phyloP scores from a whole-genome alignment of 176 grass and related monocot genomes.

The Musa schizocarpa region DNA sequence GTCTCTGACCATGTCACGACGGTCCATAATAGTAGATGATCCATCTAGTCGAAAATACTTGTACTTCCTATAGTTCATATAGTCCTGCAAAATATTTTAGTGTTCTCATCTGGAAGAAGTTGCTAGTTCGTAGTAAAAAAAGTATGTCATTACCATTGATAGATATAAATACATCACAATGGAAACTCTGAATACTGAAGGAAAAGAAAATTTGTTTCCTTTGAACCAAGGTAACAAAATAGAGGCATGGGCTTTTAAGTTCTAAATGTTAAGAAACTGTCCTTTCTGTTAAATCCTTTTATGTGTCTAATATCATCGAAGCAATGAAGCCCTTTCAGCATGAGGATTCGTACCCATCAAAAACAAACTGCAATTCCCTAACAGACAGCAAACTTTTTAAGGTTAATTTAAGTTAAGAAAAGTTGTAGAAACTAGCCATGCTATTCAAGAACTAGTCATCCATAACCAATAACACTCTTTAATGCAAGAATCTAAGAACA shows the following conservation, averaged over 20 bases:
- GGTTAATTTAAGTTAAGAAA: too few relatives aligned
- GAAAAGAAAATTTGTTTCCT: not conserved
- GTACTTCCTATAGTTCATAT: constrained; percentile 99
- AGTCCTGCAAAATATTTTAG: constrained; percentile 56
- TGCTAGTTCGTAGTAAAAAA: not conserved
- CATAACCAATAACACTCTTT: not conserved
- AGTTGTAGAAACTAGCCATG: too few relatives aligned
- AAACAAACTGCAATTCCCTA: too few relatives aligned
- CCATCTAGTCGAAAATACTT: constrained; percentile 97
- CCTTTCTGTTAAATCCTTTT: not conserved
- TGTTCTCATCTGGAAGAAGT: not conserved
- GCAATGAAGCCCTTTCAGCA: not conserved
- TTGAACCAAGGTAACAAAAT: not conserved
- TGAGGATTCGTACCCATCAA: too few relatives aligned
- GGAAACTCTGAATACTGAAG: not conserved
- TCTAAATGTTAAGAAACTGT: not conserved
- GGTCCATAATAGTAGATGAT: constrained; percentile 80
- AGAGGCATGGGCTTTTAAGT: not conserved
- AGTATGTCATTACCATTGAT: not conserved
- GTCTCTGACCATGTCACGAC: constrained; percentile 98
- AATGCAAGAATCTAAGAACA: not conserved
- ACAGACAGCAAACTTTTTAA: too few relatives aligned
- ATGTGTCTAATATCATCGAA: not conserved
- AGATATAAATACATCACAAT: not conserved
- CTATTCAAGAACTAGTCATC: not conserved